These are phyloP conservation scores for Paraglomus brasilianum DNA, from an alignment of 192 early-diverging fungal species.

Conservation along the genomic window DNA sequence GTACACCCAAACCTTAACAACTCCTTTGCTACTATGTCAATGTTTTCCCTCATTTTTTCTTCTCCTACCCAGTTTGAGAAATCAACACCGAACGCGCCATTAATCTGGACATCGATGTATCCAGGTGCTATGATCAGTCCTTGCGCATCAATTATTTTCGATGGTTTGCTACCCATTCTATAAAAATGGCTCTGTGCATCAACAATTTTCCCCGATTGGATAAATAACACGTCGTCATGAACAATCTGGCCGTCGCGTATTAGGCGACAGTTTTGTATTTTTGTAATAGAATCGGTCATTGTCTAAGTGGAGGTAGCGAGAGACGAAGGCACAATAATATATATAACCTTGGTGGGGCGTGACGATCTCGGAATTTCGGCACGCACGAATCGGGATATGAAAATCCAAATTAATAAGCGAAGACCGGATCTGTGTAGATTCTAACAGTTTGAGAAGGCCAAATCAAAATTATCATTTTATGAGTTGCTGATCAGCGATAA, in stretches of 20 bases:
- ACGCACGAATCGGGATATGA: no score
- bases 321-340: no score
- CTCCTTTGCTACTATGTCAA: constrained; percentile 69
- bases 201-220: constrained; percentile 76
- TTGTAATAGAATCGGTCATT: constrained; percentile 40
- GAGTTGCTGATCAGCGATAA: no score
- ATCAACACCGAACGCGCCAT: constrained; percentile 81
- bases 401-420: no score
- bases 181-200: constrained; percentile 73
- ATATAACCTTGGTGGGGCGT: no score
- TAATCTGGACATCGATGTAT: constrained; percentile 80
- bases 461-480: no score
- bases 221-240: constrained; percentile 69
- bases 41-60: constrained; percentile 59
- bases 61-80: constrained; percentile 59
- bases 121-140: constrained; percentile 75
- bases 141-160: constrained; percentile 68
- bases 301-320: no score
- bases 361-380: no score
- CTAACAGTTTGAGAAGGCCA: no score
- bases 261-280: constrained; percentile 76
- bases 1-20: constrained; percentile 78
- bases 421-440: no score
- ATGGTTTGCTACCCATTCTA: constrained; percentile 60
- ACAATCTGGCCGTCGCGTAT: constrained; percentile 74